Conservation (phyloP, 1,284 basidiomycete species). For the Waitea zeae region DNA sequence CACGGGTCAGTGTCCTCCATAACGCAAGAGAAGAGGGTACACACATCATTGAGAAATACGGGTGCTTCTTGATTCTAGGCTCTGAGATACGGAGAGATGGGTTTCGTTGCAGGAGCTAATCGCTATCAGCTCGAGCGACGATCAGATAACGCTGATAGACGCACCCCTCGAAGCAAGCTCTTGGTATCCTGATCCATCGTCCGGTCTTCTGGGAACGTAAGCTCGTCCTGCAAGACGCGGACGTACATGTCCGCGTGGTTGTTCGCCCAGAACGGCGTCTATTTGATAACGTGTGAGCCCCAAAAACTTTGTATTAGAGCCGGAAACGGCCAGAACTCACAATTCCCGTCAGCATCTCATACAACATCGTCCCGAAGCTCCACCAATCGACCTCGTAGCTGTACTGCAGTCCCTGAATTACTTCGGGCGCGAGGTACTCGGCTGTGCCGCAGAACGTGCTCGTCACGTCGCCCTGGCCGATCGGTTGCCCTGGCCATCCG, state of each 20-base stretch:
- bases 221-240: conserved; percentile 72
- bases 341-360: conserved; percentile 85
- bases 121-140: no score
- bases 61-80: conserved; percentile 84
- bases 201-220: conserved; percentile 78
- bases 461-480: conserved; percentile 43
- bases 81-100: conserved; percentile 84
- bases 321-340: conserved; percentile 32
- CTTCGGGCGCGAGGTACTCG: conserved; percentile 89
- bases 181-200: conserved; percentile 90
- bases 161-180: conserved; percentile 83
- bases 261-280: conserved; percentile 91
- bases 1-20: conserved; percentile 6
- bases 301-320: no score
- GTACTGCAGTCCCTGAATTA: conserved; percentile 83
- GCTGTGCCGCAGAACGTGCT: conserved; percentile 83
- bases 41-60: conserved; percentile 92
- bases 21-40: no score
- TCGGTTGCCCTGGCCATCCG: conserved; percentile 36
- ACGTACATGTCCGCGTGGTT: conserved; percentile 94
- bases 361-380: conserved; percentile 94
- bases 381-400: conserved; percentile 96
- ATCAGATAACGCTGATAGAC: no score
- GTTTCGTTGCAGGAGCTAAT: conserved; percentile 81
- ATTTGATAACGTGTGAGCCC: conserved; percentile 9